Evolutionary conservation across 495 filamentous ascomycete species (phyloP), one percentile per base, ranked within the genome.

Genomic region (Neurospora sp.): DNA sequence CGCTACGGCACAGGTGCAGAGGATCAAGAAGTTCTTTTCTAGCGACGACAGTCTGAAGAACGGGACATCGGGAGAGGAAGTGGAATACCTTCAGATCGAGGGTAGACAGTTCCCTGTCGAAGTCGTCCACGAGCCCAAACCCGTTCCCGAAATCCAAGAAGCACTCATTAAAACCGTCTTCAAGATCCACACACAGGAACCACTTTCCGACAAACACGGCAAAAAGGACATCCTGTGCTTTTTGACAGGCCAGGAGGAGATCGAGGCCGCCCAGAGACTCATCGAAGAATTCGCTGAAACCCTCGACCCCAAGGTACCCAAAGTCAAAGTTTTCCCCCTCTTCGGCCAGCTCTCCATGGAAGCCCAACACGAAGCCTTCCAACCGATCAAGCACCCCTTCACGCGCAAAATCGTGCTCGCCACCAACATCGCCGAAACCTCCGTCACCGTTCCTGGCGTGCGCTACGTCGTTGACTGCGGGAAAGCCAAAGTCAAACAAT

Each of bases 361-460:
- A 73, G 90, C 91, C 1, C 96, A 99, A 76, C 92, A 97, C 75
- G 86, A 89, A 22, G 92, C 94, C 35, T 99, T 99, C 78, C 85
- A 89, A 35, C 92, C 91, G 7, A 85, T 93, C 38, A 91, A 92
- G 2, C 87, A 88, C 10, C 85, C 85, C 22, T 86, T 84, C 65
- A 97, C 92, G 0, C 87, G 96, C 45, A 99, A 98, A 76, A 82
- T 99, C 8, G 93, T 99, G 12, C 85, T 99, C 3, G 88, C 94
- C 0, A 99, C 96, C 16, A 99, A 99, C 80, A 98, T 99, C 74
- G 96, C 96, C 31, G 96, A 99, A 77, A 98, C 96, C 0, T 99
- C 96, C 1, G 91, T 99, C 71, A 99, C 96, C 0, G 94, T 99
- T 0, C 90, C 95, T 8, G 96, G 96, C 3, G 94, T 99, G 4